Percentiles rank a stretch among this genome's conserved stretches.
phyloP scores from a whole-genome alignment of 2,329 filamentous ascomycete species.

The Aspergillus pseudonomiae region DNA sequence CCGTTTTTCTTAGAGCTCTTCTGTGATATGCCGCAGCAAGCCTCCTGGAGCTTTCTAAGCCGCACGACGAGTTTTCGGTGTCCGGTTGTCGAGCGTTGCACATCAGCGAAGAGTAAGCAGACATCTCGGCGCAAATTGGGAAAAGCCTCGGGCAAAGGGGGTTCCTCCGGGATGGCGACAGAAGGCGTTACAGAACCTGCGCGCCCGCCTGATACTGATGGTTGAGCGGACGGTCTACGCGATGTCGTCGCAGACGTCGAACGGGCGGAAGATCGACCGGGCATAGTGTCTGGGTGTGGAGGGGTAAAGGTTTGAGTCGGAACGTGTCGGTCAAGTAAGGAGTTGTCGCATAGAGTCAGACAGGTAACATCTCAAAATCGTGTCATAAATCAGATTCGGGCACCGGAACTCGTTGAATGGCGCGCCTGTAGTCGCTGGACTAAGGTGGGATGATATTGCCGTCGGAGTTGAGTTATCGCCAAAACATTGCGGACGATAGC shows the following conservation, averaged over 20 bases:
- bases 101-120: conserved; percentile 73
- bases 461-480: conserved; percentile 6
- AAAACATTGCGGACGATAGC: conserved; percentile 12
- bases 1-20: conserved; percentile 37
- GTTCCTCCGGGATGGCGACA: conserved; percentile 66
- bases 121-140: conserved; percentile 72
- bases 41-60: conserved; percentile 86
- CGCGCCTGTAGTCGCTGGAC: background rate
- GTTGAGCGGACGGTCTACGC: conserved; percentile 59
- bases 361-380: conserved; percentile 18
- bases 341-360: conserved; percentile 1
- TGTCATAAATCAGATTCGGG: background rate
- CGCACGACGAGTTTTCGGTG: conserved; percentile 88
- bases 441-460: background rate
- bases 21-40: conserved; percentile 65
- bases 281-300: conserved; percentile 37
- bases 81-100: conserved; percentile 84
- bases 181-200: conserved; percentile 56
- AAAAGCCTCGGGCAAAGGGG: conserved; percentile 38
- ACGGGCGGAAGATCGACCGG: conserved; percentile 43
- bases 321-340: conserved; percentile 11
- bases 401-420: background rate
- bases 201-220: conserved; percentile 77
- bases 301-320: conserved; percentile 12
- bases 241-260: conserved; percentile 39